Conservation (phyloP, 352 stramenopile genomes). For the Phytophthora pluvialis region DNA sequence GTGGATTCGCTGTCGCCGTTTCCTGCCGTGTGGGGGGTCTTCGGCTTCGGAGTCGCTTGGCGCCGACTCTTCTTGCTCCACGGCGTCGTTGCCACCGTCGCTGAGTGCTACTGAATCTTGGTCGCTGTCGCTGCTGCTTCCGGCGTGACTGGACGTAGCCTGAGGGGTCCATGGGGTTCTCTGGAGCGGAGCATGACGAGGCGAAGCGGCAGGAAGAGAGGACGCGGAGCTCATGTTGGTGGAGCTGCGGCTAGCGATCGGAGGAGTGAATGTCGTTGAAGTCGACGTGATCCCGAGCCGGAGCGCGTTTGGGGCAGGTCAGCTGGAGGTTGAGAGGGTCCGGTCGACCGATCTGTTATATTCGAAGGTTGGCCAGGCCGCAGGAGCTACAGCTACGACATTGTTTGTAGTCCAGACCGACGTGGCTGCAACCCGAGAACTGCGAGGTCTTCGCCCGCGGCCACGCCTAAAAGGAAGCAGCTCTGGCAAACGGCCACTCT, state of each 20-base stretch:
- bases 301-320: slow-evolving; percentile 6
- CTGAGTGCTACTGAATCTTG: slow-evolving; percentile 6
- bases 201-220: slow-evolving; percentile 1
- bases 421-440: no score
- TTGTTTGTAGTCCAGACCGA: no score
- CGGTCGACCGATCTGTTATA: slow-evolving; percentile 29
- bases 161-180: neutral
- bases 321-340: slow-evolving; percentile 15
- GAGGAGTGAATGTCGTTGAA: slow-evolving; percentile 43
- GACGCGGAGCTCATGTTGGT: slow-evolving; percentile 28
- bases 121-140: slow-evolving; percentile 21
- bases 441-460: no score
- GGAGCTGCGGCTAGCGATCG: slow-evolving; percentile 6
- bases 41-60: slow-evolving; percentile 18
- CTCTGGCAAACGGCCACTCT: no score
- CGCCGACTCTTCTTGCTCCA: slow-evolving; percentile 4
- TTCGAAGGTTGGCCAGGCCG: neutral
- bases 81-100: slow-evolving; percentile 6
- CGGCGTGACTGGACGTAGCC: neutral
- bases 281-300: slow-evolving; percentile 8
- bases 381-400: no score
- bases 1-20: slow-evolving; percentile 49
- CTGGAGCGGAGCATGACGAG: neutral
- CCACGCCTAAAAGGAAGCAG: no score
- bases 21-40: neutral